Percentiles rank a stretch among this genome's conserved stretches.
These are phyloP conservation scores for Hypoxylon sp. DNA, from an alignment of 2,329 filamentous ascomycete species.

Conservation along the genomic window DNA sequence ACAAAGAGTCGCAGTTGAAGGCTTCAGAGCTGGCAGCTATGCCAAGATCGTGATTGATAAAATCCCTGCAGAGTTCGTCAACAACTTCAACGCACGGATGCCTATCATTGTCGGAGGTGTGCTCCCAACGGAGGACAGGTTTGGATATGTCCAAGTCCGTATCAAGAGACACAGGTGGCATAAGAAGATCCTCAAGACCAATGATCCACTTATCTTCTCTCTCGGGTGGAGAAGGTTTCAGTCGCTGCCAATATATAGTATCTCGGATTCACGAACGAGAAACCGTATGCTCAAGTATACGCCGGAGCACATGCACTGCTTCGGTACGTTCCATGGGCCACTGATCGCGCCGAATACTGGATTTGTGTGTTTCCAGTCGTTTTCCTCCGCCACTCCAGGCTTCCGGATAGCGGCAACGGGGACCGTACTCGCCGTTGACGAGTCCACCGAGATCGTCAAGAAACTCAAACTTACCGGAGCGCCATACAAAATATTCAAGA, in stretches of 20 bases:
- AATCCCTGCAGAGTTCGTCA: conserved; percentile 90
- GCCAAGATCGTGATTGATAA: conserved; percentile 89
- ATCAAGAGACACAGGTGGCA: conserved; percentile 99
- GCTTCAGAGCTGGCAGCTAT: conserved; percentile 91
- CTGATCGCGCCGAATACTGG: conserved; percentile 95
- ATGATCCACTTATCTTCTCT: conserved; percentile 96
- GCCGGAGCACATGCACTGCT: conserved; percentile 99
- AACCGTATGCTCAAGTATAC: conserved; percentile 99
- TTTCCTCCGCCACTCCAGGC: conserved; percentile 84
- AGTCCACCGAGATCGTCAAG: conserved; percentile 97
- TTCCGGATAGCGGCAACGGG: conserved; percentile 96
- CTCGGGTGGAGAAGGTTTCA: conserved; percentile 97
- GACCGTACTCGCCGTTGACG: conserved; percentile 92
- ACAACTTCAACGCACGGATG: conserved; percentile 81
- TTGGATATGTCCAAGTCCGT: conserved; percentile 93
- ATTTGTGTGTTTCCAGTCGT: conserved; percentile 92
- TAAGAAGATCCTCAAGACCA: conserved; percentile 98
- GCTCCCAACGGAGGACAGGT: conserved; percentile 91
- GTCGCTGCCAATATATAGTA: conserved; percentile 75
- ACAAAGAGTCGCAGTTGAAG: conserved; percentile 86
- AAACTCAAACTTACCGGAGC: conserved; percentile 96
- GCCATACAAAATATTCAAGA: conserved; percentile 99
- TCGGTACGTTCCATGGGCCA: conserved; percentile 93
- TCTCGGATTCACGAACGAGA: conserved; percentile 89
- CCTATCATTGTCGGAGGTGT: conserved; percentile 93